Conservation (phyloP, 345 rosid genomes). For the Schrenkiella parvula region DNA sequence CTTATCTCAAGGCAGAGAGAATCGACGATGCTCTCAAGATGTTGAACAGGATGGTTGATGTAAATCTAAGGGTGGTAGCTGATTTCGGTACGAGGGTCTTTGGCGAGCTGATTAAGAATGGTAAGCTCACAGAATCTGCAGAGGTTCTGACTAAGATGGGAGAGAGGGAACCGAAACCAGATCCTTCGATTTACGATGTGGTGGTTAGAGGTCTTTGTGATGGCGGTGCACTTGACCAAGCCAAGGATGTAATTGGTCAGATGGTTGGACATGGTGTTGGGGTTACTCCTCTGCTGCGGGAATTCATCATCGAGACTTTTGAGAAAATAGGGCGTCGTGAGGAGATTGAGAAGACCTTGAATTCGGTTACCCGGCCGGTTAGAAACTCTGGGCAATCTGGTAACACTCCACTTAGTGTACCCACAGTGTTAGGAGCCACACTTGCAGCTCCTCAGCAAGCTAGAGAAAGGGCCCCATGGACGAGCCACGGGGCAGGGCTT, state of each 20-base stretch:
- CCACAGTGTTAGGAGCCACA: conserved; percentile 4
- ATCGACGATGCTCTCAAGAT: conserved; percentile 62
- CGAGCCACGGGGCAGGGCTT: conserved; percentile 11
- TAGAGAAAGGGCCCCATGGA: conserved; percentile 15
- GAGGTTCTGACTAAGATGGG: conserved; percentile 80
- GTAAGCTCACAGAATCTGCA: conserved; percentile 63
- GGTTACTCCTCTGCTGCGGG: conserved; percentile 56
- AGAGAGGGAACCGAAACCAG: conserved; percentile 91
- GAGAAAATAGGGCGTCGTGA: conserved; percentile 52
- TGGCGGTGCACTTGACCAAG: conserved; percentile 53
- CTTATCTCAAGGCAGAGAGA: conserved; percentile 62
- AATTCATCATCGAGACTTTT: conserved; percentile 45
- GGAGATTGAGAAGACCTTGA: conserved; percentile 64
- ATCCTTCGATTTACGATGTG: conserved; percentile 68
- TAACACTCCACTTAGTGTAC: conserved; percentile 24
- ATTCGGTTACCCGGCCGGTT: conserved; percentile 44
- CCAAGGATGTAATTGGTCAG: conserved; percentile 54
- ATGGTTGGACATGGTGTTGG: conserved; percentile 66
- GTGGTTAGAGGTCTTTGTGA: conserved; percentile 79
- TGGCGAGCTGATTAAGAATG: conserved; percentile 60
- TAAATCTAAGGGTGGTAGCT: conserved; percentile 82
- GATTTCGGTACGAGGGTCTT: conserved; percentile 74
- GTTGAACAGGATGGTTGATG: conserved; percentile 68
- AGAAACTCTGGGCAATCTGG: conserved; percentile 22
- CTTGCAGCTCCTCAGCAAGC: conserved; percentile 23